Evolutionary conservation across 495 filamentous ascomycete genomes (phyloP).

Genomic region (Aspergillus heteromorphus): DNA sequence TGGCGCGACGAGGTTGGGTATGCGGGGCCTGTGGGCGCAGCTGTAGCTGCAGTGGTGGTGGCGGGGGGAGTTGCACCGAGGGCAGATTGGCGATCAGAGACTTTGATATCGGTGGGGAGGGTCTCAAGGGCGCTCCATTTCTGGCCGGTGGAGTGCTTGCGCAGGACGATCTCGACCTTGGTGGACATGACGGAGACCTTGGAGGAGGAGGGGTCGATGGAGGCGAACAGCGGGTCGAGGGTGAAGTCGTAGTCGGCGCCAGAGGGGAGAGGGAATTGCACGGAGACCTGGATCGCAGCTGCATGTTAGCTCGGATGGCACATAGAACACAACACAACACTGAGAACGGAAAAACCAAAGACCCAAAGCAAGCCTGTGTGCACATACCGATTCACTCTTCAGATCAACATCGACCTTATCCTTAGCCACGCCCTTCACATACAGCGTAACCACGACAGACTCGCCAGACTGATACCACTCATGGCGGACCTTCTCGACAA

Average conservation of each 20-base stretch:
- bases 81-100: constrained; percentile 23
- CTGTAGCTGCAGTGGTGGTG: constrained; percentile 8
- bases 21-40: constrained; percentile 41
- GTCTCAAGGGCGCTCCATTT: constrained; percentile 76
- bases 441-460: constrained; percentile 61
- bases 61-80: neutral
- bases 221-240: constrained; percentile 63
- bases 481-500: constrained; percentile 56
- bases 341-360: no score
- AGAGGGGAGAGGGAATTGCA: constrained; percentile 62
- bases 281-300: constrained; percentile 45
- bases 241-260: constrained; percentile 60
- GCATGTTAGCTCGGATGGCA: neutral
- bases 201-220: constrained; percentile 56
- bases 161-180: constrained; percentile 79
- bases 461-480: constrained; percentile 75
- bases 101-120: constrained; percentile 26
- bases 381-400: constrained; percentile 44
- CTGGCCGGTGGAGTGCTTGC: constrained; percentile 58
- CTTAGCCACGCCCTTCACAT: constrained; percentile 66
- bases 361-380: neutral
- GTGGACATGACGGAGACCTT: constrained; percentile 62
- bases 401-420: constrained; percentile 56
- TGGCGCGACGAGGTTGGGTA: constrained; percentile 87
- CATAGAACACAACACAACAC: no score